Evolutionary conservation across 331 rosid genomes (phyloP).

Genomic region (Malus hybrid): DNA sequence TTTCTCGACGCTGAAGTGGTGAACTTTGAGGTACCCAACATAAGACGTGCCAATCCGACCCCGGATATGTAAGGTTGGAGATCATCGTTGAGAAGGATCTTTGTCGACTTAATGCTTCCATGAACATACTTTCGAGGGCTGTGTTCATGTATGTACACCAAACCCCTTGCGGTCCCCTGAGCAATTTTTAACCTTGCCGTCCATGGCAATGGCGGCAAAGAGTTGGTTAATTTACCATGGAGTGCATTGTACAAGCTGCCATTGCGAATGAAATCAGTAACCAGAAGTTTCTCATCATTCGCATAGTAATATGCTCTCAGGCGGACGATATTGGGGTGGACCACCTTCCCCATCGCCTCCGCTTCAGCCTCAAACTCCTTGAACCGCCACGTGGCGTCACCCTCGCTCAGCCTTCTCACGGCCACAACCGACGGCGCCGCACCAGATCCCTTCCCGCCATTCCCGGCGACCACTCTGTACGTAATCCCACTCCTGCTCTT

Average conservation of each 20-base stretch:
- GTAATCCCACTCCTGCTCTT: conserved; percentile 74
- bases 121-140: conserved; percentile 62
- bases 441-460: conserved; percentile 27
- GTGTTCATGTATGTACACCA: conserved; percentile 61
- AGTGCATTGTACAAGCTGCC: conserved; percentile 62
- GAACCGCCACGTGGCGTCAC: conserved; percentile 59
- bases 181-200: conserved; percentile 56
- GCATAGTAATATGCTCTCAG: conserved; percentile 77
- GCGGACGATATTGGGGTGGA: conserved; percentile 64
- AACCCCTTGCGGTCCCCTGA: conserved; percentile 74
- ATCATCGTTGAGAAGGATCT: conserved; percentile 66
- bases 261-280: conserved; percentile 68
- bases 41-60: conserved; percentile 58
- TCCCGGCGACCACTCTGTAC: conserved; percentile 54
- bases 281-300: conserved; percentile 57
- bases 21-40: conserved; percentile 28
- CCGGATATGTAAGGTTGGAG: conserved; percentile 61
- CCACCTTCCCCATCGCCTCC: conserved; percentile 65
- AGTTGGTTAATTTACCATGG: conserved; percentile 42
- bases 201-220: conserved; percentile 52
- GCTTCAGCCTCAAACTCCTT: conserved; percentile 69
- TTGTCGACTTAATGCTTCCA: conserved; percentile 67
- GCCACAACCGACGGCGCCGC: conserved; percentile 45
- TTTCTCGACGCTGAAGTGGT: conserved; percentile 37
- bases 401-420: conserved; percentile 63